phyloP scores from a whole-genome alignment of 371 early-diverging fungal genomes.

The Zancudomyces culisetae region DNA sequence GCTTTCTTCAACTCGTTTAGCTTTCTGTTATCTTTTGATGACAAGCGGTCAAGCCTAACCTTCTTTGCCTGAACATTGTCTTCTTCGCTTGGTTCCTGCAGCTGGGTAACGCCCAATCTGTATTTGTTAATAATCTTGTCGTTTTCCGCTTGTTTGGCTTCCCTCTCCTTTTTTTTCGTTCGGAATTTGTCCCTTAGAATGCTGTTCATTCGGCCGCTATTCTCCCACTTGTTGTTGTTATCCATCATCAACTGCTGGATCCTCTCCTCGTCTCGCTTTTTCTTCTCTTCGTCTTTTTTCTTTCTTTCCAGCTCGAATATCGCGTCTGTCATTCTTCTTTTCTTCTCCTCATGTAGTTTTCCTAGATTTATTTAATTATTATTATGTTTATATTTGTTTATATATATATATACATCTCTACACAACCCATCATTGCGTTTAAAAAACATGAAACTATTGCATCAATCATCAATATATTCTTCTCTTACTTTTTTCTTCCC shows the following conservation, averaged over 20 bases:
- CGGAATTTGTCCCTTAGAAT: conserved; percentile 48
- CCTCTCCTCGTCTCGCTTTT: conserved; percentile 41
- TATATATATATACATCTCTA: no score
- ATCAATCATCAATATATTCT: conserved; percentile 3
- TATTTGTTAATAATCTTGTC: not conserved
- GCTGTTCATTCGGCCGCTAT: conserved; percentile 55
- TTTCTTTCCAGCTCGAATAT: not conserved
- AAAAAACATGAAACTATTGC: not conserved
- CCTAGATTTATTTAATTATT: no score
- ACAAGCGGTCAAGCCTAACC: not conserved
- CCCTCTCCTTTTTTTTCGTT: conserved; percentile 10
- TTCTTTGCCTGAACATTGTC: not conserved
- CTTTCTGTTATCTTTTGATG: conserved; percentile 3
- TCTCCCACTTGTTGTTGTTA: conserved; percentile 31
- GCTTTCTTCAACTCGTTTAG: not conserved
- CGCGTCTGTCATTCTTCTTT: not conserved
- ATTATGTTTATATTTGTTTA: no score
- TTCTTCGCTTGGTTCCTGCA: not conserved
- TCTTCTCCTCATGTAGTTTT: conserved; percentile 8
- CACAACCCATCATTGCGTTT: not conserved
- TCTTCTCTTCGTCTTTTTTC: conserved; percentile 27
- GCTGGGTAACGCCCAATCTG: not conserved
- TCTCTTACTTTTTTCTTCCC: not conserved
- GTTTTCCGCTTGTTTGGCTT: not conserved
- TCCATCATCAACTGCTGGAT: conserved; percentile 45